Conservation (phyloP, 2,329 filamentous ascomycete species). For the Elsinoe ampelina region DNA sequence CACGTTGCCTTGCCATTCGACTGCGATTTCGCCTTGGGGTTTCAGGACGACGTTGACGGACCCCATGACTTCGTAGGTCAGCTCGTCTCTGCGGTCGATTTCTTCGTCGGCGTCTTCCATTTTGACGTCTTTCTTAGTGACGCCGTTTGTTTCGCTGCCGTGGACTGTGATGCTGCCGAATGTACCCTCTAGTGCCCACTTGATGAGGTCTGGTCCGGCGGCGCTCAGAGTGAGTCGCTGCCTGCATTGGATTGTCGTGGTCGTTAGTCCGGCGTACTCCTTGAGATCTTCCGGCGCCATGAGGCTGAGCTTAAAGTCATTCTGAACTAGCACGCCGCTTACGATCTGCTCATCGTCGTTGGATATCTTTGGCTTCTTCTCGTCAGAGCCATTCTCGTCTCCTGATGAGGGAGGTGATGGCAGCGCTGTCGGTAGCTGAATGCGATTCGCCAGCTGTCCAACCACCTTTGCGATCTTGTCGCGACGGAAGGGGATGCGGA, state of each 20-base stretch:
- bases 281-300: conserved; percentile 95
- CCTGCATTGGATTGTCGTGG: conserved; percentile 86
- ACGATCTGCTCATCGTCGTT: conserved; percentile 57
- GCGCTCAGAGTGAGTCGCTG: conserved; percentile 82
- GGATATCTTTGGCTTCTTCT: conserved; percentile 23
- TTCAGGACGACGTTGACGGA: conserved; percentile 59
- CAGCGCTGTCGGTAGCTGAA: conserved; percentile 52
- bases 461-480: conserved; percentile 96
- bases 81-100: conserved; percentile 34
- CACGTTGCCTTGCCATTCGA: conserved; percentile 97
- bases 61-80: conserved; percentile 68
- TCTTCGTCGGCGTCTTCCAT: conserved; percentile 22
- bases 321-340: conserved; percentile 87
- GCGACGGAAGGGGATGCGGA: conserved; percentile 87
- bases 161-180: conserved; percentile 64
- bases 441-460: conserved; percentile 70
- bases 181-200: conserved; percentile 87
- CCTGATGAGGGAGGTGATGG: conserved; percentile 31
- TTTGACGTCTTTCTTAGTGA: conserved; percentile 30
- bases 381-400: conserved; percentile 31
- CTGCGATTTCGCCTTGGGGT: conserved; percentile 63
- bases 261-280: conserved; percentile 94
- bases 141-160: conserved; percentile 30
- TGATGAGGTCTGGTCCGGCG: conserved; percentile 81
- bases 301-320: conserved; percentile 91